Base-by-base conservation (phyloP, 208 protist species). In the Lotmaria passim region DNA sequence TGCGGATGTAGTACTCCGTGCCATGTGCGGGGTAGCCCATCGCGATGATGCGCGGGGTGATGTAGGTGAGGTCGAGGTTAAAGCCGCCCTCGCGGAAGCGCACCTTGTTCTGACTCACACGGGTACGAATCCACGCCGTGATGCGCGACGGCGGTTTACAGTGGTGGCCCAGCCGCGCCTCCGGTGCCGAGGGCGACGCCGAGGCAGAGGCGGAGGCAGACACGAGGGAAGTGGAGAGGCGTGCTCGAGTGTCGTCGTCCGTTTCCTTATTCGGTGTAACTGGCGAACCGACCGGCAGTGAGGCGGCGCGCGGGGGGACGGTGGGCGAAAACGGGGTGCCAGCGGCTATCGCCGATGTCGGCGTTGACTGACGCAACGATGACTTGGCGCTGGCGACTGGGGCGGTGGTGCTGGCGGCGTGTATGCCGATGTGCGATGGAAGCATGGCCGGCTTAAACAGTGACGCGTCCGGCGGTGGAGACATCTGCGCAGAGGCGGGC, bases 41-140 rank as follows among this genome's bases (percentile, higher is more conserved):
- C 2, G 93, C 94, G 56, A 98, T 96, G 34, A 98, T 86, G 10
- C 77, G 78, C 26, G 81, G 71, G 3, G 90, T 97, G 66, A 98
- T 96, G 69, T 97, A 99, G 1, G 93, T 92, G 17, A 99, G 80
- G 69, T 98, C 97, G 19, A 99, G 82, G 78, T 98, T 85, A 73
- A 97, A 98, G 33, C 82, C 85, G 44, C 82, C 89, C 2, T 96
- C 83, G 41, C 90, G 74, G 65, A 91, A 98, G 21, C 96, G 75
- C 7, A 83, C 69, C 63, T 98, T 98, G 60, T 96, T 90, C 65
- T 97, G 95, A 21, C 89, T 96, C 7, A 98, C 96, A 7, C 89
- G 69, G 23, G 85, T 74, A 31, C 93, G 73, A 23, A 97, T 73
- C 73, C 61, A 83, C 53, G 56, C 26, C 62, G 28, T 61, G 39